These are phyloP conservation scores for Alternaria angustiovoidea DNA, from an alignment of 2,329 filamentous ascomycete species.

Conservation along the genomic window DNA sequence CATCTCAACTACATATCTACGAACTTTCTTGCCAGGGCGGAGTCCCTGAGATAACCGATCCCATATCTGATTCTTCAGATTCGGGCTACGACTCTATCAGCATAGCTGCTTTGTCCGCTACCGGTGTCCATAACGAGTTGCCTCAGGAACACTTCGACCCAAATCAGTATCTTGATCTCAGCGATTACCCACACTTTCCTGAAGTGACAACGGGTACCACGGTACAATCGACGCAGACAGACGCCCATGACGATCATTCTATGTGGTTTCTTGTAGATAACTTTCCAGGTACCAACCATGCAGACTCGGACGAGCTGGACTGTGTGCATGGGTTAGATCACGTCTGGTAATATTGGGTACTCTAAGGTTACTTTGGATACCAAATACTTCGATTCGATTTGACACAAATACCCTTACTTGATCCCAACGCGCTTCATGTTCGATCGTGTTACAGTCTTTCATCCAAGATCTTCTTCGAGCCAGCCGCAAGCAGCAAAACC, in stretches of 20 bases:
- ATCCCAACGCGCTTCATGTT: no score
- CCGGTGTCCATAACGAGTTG: background rate
- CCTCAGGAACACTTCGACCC: background rate
- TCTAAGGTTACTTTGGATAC: background rate
- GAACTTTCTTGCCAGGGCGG: background rate
- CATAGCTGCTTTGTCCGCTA: background rate
- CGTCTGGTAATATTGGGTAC: background rate
- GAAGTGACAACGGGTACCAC: fast-evolving
- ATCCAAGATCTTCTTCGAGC: no score
- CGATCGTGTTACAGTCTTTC: no score
- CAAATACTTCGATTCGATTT: background rate
- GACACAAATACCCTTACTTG: background rate
- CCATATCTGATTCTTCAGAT: slow-evolving; percentile 23
- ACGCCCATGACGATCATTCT: background rate
- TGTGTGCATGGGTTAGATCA: background rate
- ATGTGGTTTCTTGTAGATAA: background rate
- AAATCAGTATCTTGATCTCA: background rate
- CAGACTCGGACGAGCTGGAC: background rate
- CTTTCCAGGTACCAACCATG: background rate
- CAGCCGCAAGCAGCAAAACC: no score
- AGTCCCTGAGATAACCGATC: background rate
- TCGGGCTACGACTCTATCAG: slow-evolving; percentile 32
- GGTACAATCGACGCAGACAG: background rate
- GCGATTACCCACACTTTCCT: background rate
- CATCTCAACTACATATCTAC: background rate